Percentiles rank a stretch among this genome's conserved stretches.
Conservation (phyloP, 2,329 filamentous ascomycete genomes). For the Penicillium sp. region DNA sequence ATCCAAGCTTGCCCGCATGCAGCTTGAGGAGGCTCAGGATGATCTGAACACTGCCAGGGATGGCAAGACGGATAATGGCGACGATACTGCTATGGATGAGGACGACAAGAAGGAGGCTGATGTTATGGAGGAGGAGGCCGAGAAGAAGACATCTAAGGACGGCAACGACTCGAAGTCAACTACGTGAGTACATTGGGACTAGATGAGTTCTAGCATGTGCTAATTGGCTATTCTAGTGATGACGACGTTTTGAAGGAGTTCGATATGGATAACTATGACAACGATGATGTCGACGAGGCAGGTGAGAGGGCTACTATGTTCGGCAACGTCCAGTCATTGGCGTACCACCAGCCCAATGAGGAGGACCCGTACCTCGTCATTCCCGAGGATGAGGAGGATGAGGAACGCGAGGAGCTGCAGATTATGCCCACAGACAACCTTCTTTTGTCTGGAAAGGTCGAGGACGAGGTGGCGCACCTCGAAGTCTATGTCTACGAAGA, state of each 20-base stretch:
- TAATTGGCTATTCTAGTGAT: constrained; percentile 38
- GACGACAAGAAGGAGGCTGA: constrained; percentile 38
- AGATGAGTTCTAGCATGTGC: not conserved
- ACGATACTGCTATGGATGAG: constrained; percentile 40
- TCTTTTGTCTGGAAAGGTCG: constrained; percentile 84
- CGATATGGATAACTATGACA: constrained; percentile 92
- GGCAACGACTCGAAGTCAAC: constrained; percentile 17
- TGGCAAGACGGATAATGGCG: constrained; percentile 34
- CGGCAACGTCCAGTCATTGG: constrained; percentile 85
- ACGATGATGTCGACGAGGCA: constrained; percentile 64
- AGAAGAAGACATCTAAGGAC: constrained; percentile 21
- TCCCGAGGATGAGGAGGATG: constrained; percentile 71
- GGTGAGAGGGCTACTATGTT: constrained; percentile 82
- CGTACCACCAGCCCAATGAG: constrained; percentile 89
- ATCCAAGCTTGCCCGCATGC: constrained; percentile 66
- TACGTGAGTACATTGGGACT: constrained; percentile 14
- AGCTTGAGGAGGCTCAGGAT: constrained; percentile 87
- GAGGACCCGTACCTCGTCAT: constrained; percentile 96
- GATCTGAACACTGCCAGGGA: constrained; percentile 70
- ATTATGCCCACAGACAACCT: constrained; percentile 90
- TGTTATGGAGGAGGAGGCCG: constrained; percentile 21
- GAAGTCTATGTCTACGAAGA: constrained; percentile 99
- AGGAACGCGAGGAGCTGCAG: constrained; percentile 89
- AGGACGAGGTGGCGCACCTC: constrained; percentile 93
- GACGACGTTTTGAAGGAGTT: constrained; percentile 95